Evolutionary conservation across 495 filamentous ascomycete genomes (phyloP), one percentile per base, ranked within the genome.

Genomic region (Penicillium roqueforti): DNA sequence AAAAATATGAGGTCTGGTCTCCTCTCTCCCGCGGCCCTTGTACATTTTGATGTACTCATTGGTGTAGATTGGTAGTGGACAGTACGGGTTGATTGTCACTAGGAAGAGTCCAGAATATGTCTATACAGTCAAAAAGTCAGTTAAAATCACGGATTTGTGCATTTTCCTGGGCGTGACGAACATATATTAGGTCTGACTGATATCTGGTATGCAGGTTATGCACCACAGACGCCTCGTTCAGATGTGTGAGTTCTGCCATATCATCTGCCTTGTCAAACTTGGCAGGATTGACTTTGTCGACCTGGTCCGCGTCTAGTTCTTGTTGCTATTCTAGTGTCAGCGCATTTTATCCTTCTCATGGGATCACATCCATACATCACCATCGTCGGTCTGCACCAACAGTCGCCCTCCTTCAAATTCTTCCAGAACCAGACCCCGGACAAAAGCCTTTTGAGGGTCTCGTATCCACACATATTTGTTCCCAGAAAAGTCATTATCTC

Each of bases 261-360:
- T 99, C 95, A 73, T 96, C 88, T 6, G 93, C 92, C 70, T 93
- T 97, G 78, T 99, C 95, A 67, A 99, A 99, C 65, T 99, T 99
- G 50, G 90, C 95, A 22, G 95, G 95, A 70, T 99, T 99, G 73
- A 97, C 95, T 70, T 96, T 97, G 77, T 99, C 95, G 44, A 96
- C 91, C 53, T 81, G 85, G 57, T 96, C 90, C 19, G 80, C 70
- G 58, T 92, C 83, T 29, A 93, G 86, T 65, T 89, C 87, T 41
- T 90, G 88, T 83, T 96, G 91, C 87, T 95, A 58, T 53, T 25
- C 26, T 28, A 47, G 11, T 49, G 55, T 51, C 22, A 13, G 19
- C 8, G 16, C 11, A 37, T 23, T 16, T 26, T 23, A 7, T 31
- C 18, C 28, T 11, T n/a, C 4, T 14, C 16, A 25, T 22, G 26